Conservation (phyloP, 768 basidiomycete species). For the Aureoboletus auriporus region DNA sequence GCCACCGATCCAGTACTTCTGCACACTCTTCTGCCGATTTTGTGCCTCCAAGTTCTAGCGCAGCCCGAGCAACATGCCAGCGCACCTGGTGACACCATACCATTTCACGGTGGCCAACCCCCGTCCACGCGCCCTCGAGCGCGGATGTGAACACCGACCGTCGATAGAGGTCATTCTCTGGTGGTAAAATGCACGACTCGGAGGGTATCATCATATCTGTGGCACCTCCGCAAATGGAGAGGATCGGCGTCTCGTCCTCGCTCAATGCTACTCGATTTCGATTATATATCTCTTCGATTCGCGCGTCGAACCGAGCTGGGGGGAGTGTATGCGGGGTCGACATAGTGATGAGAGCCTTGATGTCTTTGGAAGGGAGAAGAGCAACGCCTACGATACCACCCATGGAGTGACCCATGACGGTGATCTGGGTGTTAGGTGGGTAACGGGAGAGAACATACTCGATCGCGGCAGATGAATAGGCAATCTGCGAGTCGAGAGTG, state of each 20-base stretch:
- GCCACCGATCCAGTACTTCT: slow-evolving; percentile 56
- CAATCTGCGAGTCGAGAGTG: slow-evolving; percentile 78
- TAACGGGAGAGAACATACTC: slow-evolving; percentile 79
- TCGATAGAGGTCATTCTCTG: slow-evolving; percentile 34
- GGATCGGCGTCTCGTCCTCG: slow-evolving; percentile 54
- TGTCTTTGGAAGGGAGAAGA: slow-evolving; percentile 60
- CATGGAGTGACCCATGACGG: slow-evolving; percentile 94
- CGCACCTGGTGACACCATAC: slow-evolving; percentile 99
- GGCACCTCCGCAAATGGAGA: slow-evolving; percentile 90
- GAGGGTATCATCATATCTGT: slow-evolving; percentile 91
- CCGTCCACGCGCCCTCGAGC: slow-evolving; percentile 90
- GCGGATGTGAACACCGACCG: slow-evolving; percentile 80
- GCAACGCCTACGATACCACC: slow-evolving; percentile 89
- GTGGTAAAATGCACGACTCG: slow-evolving; percentile 72
- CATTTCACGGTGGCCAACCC: slow-evolving; percentile 93
- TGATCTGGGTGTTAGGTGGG: slow-evolving; percentile 55
- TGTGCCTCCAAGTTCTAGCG: slow-evolving; percentile 58
- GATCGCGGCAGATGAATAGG: slow-evolving; percentile 69
- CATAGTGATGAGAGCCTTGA: slow-evolving; percentile 90
- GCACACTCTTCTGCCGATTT: slow-evolving; percentile 24
- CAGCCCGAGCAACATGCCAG: slow-evolving; percentile 78
- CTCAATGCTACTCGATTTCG: slow-evolving; percentile 38
- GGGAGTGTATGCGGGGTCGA: slow-evolving; percentile 88
- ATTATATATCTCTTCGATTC: slow-evolving; percentile 72
- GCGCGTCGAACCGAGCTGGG: slow-evolving; percentile 81